phyloP scores from a whole-genome alignment of 345 rosid species.

The Ailanthus altissimus region DNA sequence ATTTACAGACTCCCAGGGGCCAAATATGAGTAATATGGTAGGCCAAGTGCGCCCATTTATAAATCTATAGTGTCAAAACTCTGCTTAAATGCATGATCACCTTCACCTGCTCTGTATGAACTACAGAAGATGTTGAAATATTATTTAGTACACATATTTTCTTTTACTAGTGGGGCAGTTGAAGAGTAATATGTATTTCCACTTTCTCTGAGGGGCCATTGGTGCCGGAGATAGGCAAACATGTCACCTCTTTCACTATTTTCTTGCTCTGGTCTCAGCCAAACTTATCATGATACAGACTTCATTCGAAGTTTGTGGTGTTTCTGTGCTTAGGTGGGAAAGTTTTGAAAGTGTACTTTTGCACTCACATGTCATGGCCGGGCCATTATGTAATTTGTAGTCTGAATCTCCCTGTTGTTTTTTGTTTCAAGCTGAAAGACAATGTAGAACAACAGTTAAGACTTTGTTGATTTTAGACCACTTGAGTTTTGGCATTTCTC shows the following conservation, averaged over 20 bases:
- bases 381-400: background rate
- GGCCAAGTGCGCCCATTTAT: no score
- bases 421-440: background rate
- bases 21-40: no score
- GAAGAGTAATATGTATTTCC: background rate
- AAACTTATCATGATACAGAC: background rate
- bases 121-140: background rate
- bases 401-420: background rate
- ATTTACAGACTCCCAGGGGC: no score
- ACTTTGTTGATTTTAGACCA: constrained; percentile 4
- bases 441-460: background rate
- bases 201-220: background rate
- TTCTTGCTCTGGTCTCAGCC: background rate
- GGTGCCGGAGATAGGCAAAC: background rate
- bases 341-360: background rate
- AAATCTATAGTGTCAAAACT: no score
- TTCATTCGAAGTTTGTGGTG: constrained; percentile 1
- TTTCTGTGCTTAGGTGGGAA: background rate
- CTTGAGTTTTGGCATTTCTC: background rate
- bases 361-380: background rate
- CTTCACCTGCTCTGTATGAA: no score
- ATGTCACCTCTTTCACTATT: background rate
- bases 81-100: no score
- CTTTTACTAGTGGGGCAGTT: background rate
- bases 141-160: background rate